Conservation (phyloP, 2,329 filamentous ascomycete species). For the Epicoccum nigrum region DNA sequence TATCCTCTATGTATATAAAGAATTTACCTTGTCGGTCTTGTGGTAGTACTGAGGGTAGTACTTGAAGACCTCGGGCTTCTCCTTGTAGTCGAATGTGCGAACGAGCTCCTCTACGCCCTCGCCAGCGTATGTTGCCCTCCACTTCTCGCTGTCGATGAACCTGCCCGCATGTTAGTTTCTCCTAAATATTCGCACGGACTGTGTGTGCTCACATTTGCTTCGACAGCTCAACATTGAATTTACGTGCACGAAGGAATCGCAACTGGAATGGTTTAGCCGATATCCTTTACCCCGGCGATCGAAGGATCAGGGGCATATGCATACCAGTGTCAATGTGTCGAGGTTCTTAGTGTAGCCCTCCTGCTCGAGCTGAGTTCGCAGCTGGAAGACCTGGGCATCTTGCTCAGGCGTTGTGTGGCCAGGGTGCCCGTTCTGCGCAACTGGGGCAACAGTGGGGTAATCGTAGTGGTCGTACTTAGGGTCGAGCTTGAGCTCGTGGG, state of each 20-base stretch:
- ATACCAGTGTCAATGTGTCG: slow-evolving; percentile 89
- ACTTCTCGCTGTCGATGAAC: slow-evolving; percentile 90
- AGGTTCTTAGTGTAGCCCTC: slow-evolving; percentile 82
- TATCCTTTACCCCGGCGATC: slow-evolving; percentile 2
- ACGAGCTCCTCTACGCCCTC: slow-evolving; percentile 76
- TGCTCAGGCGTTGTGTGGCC: slow-evolving; percentile 86
- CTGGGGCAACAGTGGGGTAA: slow-evolving; percentile 79
- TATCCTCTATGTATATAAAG: not conserved
- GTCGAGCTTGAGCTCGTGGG: slow-evolving; percentile 62
- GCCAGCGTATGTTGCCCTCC: slow-evolving; percentile 80
- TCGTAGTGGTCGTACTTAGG: slow-evolving; percentile 97
- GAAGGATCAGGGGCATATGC: slow-evolving; percentile 34
- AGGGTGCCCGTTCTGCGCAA: slow-evolving; percentile 76
- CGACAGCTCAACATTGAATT: slow-evolving; percentile 84
- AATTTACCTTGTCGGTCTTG: slow-evolving; percentile 79
- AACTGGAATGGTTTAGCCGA: slow-evolving; percentile 59
- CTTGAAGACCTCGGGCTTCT: slow-evolving; percentile 82
- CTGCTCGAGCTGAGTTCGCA: slow-evolving; percentile 83
- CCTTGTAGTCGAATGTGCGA: slow-evolving; percentile 81
- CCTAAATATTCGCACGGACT: not conserved
- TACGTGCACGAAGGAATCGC: slow-evolving; percentile 90
- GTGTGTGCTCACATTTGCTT: slow-evolving; percentile 82
- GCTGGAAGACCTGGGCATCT: slow-evolving; percentile 86
- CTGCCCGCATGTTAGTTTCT: slow-evolving; percentile 57
- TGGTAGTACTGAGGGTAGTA: slow-evolving; percentile 99